A percentile compares a stretch with the other conserved stretches of the same genome.
phyloP scores from a whole-genome alignment of 169 alveolate genomes.

The Babesia divergens region DNA sequence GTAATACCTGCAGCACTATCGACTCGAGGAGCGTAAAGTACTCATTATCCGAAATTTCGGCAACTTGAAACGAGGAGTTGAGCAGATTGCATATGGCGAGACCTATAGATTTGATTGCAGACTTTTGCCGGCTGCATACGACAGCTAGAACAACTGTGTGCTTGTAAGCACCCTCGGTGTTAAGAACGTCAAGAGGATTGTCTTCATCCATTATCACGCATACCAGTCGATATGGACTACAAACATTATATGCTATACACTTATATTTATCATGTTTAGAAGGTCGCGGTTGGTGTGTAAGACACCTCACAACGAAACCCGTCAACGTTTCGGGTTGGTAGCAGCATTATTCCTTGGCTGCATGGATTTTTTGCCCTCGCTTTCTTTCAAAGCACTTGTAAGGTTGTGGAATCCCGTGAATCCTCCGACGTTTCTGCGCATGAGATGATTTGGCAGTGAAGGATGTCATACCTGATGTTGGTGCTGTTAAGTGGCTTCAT shows the following conservation, averaged over 20 bases:
- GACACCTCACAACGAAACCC: background rate
- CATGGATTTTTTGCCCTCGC: background rate
- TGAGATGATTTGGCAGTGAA: background rate
- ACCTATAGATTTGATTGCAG: conserved; percentile 43
- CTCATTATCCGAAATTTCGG: conserved; percentile 59
- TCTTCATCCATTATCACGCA: conserved; percentile 25
- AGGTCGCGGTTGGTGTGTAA: conserved; percentile 16
- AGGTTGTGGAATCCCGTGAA: conserved; percentile 64
- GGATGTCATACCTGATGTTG: conserved; percentile 43
- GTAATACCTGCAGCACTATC: conserved; percentile 48
- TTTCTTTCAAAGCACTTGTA: background rate
- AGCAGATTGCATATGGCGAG: conserved; percentile 35
- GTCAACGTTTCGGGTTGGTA: background rate
- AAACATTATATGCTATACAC: background rate
- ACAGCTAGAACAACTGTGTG: conserved; percentile 24
- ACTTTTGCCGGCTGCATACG: conserved; percentile 11
- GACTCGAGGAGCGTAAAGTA: conserved; percentile 61
- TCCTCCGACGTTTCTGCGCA: conserved; percentile 45
- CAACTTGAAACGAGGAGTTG: conserved; percentile 26
- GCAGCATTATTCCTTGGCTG: background rate
- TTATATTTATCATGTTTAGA: no score
- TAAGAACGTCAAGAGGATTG: background rate
- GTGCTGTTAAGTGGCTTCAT: conserved; percentile 52
- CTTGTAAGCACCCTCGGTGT: conserved; percentile 12
- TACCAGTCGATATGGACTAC: background rate